Evolutionary conservation across 2,329 filamentous ascomycete species (phyloP), one percentile per base, ranked within the genome.

Genomic region (Exutisphaerella laricina): DNA sequence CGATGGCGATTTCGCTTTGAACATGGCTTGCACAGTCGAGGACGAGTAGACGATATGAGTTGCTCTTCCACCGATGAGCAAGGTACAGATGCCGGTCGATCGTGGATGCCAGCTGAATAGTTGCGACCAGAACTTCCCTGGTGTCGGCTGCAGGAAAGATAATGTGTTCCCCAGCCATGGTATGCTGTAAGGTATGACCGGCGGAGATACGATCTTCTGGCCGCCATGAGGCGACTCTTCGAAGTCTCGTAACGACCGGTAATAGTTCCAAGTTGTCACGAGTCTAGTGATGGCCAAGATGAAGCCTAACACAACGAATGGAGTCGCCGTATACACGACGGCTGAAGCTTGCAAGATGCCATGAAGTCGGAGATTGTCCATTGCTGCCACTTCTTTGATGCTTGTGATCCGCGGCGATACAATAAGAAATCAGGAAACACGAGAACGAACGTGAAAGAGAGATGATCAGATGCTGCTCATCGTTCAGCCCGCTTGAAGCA

Each of bases 111-210:
- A 55, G 20, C 29, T 38, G 54, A 60, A 59, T n/a, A 60, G 49
- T 17, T 47, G 13, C 0, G 43, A 30, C 51, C 54, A 61, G 48
- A 54, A 61, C 4, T 26, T 20, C 9, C 58, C 58, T 1, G 59
- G 59, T 2, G 41, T 47, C 12, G 46, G 43, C n/a, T 44, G 37
- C 14, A 60, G 43, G 46, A 62, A 61, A 12, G 45, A 43, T 23
- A 56, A 39, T 9, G 58, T 51, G 28, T 56, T 56, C 30, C 59
- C 59, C 8, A 62, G 49, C 32, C 45, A 58, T 25, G 59, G 59
- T 7, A 59, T 35, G 5, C 52, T 50, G 44, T 61, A 58, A n/a
- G 58, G 58, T 5, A 62, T 54, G 21, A 52, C 52, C 2, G 58
- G 53, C 2, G 56, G 48, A 9, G 31, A 14, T 5, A 59, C 43